Evolutionary conservation across 2,329 filamentous ascomycete species (phyloP).

Genomic region (Ceratocystis lukuohia): DNA sequence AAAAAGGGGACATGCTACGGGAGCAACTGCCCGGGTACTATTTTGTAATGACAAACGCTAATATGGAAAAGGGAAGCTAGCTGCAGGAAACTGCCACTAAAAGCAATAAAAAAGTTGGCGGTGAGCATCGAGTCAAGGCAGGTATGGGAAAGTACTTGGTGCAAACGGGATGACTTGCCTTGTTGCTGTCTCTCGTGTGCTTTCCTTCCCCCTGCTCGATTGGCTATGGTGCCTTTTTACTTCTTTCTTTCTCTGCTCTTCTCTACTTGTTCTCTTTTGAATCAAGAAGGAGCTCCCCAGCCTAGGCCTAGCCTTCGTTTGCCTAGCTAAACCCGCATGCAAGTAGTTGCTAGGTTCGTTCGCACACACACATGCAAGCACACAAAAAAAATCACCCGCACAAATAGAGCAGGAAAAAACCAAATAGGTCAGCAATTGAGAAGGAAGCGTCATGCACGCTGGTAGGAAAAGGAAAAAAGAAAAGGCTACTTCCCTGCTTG

Average conservation of each 20-base stretch:
- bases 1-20: background rate
- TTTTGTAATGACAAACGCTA: background rate
- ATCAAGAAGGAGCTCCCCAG: background rate
- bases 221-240: background rate
- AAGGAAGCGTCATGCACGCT: slow-evolving; percentile 4
- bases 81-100: background rate
- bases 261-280: background rate
- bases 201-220: background rate
- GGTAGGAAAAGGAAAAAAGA: background rate
- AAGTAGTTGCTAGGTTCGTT: background rate
- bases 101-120: background rate
- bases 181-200: background rate
- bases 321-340: background rate
- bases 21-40: background rate
- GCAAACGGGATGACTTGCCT: background rate
- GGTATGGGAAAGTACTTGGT: background rate
- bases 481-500: background rate
- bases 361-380: background rate
- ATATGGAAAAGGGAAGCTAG: background rate
- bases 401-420: background rate
- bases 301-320: background rate
- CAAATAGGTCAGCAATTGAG: background rate
- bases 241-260: slow-evolving; percentile 2
- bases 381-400: background rate
- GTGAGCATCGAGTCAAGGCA: slow-evolving; percentile 1